Evolutionary conservation across 148 eudicot genomes (phyloP).

Genomic region (Rhododendron vialii): DNA sequence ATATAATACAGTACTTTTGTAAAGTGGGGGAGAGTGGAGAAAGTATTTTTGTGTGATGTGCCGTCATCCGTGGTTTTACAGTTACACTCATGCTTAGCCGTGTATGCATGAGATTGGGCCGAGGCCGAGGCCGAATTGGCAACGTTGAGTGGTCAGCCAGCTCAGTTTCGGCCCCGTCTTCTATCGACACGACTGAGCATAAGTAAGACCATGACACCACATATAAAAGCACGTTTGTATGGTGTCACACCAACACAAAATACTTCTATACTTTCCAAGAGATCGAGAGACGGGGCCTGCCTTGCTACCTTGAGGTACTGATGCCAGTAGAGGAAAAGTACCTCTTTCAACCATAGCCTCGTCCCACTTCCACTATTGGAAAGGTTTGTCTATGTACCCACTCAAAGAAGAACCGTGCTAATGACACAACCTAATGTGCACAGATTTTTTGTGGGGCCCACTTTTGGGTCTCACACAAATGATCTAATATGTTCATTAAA

Average conservation of each 20-base stretch:
- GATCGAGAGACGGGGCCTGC: too few relatives aligned
- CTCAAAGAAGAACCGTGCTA: neutral
- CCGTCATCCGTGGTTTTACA: neutral
- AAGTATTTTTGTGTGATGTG: neutral
- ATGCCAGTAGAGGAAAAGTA: constrained; percentile 1
- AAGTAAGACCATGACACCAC: neutral
- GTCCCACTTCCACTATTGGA: constrained; percentile 17
- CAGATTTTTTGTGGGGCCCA: too few relatives aligned
- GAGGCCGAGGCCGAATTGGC: neutral
- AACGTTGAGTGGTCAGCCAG: neutral
- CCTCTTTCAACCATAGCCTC: neutral
- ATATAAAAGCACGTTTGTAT: neutral
- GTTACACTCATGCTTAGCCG: neutral
- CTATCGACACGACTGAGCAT: neutral
- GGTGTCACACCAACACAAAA: too few relatives aligned
- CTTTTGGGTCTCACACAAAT: too few relatives aligned
- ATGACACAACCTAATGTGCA: too few relatives aligned
- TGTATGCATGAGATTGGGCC: neutral
- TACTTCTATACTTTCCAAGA: too few relatives aligned
- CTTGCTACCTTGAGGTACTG: neutral
- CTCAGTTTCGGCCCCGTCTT: neutral
- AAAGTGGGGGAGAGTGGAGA: neutral
- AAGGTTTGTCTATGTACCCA: constrained; percentile 10
- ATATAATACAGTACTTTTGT: neutral
- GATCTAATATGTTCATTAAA: too few relatives aligned